These are phyloP conservation scores for Ormosia emarginata DNA, from an alignment of 306 rosid genomes.

Conservation along the genomic window DNA sequence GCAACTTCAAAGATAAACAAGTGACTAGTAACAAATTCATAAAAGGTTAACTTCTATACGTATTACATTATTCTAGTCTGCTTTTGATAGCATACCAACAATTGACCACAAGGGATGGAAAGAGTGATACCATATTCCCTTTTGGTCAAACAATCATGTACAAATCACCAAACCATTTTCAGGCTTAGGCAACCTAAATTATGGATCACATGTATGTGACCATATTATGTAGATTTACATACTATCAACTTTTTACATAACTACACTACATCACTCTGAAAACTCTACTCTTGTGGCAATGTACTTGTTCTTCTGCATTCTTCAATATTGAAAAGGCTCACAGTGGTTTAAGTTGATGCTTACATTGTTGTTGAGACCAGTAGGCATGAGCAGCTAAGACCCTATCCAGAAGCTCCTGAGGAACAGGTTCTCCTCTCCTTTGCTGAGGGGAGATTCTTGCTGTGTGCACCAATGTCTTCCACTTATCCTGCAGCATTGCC, in stretches of 20 bases:
- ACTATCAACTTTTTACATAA: slow-evolving; percentile 26
- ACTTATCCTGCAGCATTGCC: slow-evolving; percentile 57
- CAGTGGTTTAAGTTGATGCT: slow-evolving; percentile 41
- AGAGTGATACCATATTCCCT: background rate
- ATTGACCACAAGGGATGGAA: slow-evolving; percentile 16
- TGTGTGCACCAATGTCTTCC: slow-evolving; percentile 86
- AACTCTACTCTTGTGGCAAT: background rate
- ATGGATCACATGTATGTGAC: slow-evolving; percentile 21
- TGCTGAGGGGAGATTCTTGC: slow-evolving; percentile 78
- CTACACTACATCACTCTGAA: background rate
- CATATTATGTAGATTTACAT: slow-evolving; percentile 26
- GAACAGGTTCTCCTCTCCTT: slow-evolving; percentile 83
- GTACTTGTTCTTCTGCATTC: slow-evolving; percentile 21
- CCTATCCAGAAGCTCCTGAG: slow-evolving; percentile 75
- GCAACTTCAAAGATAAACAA: background rate
- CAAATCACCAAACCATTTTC: slow-evolving; percentile 32
- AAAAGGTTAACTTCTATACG: slow-evolving; percentile 22
- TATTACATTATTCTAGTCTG: slow-evolving; percentile 30
- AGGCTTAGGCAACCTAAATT: slow-evolving; percentile 28
- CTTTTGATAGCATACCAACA: slow-evolving; percentile 19
- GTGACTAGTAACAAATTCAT: background rate
- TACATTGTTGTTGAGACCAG: slow-evolving; percentile 69
- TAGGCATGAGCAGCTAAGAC: slow-evolving; percentile 69
- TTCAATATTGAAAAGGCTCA: slow-evolving; percentile 22
- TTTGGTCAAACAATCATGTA: slow-evolving; percentile 39